Evolutionary conservation across 2,329 filamentous ascomycete species (phyloP), one percentile per base, ranked within the genome.

Genomic region (Phaeosphaeria sp.): DNA sequence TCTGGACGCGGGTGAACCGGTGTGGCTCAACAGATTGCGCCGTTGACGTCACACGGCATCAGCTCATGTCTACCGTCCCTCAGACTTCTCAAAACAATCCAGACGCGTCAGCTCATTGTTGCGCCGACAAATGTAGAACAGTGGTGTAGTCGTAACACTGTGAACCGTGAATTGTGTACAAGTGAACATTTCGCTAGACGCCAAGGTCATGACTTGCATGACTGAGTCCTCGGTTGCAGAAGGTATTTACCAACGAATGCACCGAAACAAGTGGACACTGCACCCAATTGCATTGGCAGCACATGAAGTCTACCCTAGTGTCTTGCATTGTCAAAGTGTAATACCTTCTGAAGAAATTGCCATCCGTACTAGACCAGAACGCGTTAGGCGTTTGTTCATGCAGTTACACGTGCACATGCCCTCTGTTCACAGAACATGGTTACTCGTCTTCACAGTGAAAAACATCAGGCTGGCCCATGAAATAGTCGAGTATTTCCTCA

Each of bases 1-100:
- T 46, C 55, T 56, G 55, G 56, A 61, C 44, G 46, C 33, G 20
- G 39, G 50, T 55, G 56, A 53, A 23, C 53, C 52, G 52, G 54
- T 52, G 50, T 60, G 50, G 58, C 63, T 67, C 69, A 71, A 68
- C 67, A 70, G 60, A 52, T 52, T 58, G 56, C 63, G 51, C 43
- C 56, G 49, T 44, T 73, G 70, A 72, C 70, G 70, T 72, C 63
- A 71, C 49, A 53, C 39, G 50, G 60, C 58, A 36, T 55, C 33
- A n/a, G 36, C 39, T 44, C 42, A 44, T 11, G 18, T 15, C 21
- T 21, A 13, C 13, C n/a, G n/a, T n/a, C n/a, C n/a, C n/a, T n/a
- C n/a, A n/a, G n/a, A n/a, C n/a, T n/a, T n/a, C n/a, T n/a, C n/a
- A n/a, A n/a, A n/a, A n/a, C n/a, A n/a, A n/a, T n/a, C n/a, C n/a